phyloP scores from a whole-genome alignment of 2,329 filamentous ascomycete genomes.

The Claviceps paspali region DNA sequence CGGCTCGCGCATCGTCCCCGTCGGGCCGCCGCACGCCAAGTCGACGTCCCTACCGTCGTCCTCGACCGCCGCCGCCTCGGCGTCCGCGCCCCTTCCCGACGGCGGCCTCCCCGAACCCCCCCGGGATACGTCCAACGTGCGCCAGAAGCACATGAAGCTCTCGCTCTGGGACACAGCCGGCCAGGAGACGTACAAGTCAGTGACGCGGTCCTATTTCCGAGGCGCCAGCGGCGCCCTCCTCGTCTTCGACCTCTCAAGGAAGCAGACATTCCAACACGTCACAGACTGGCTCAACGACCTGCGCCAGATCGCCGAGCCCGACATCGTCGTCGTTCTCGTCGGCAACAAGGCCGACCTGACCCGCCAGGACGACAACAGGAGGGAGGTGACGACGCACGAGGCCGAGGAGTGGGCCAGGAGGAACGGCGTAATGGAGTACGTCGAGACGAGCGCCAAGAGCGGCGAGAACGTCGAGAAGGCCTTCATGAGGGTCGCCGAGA shows the following conservation, averaged over 20 bases:
- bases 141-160: conserved; percentile 76
- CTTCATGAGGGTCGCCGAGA: conserved; percentile 83
- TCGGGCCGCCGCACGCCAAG: conserved; percentile 63
- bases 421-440: conserved; percentile 83
- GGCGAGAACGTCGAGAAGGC: conserved; percentile 88
- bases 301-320: conserved; percentile 84
- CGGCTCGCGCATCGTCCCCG: conserved; percentile 80
- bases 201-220: conserved; percentile 86
- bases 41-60: too few relatives aligned
- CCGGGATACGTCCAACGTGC: conserved; percentile 20
- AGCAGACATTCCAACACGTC: conserved; percentile 71
- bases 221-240: conserved; percentile 59
- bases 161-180: conserved; percentile 92
- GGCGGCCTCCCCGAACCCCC: conserved; percentile 40
- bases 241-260: conserved; percentile 86
- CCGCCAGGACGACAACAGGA: conserved; percentile 39
- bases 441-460: conserved; percentile 92
- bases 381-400: conserved; percentile 69
- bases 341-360: conserved; percentile 86
- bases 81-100: background rate
- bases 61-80: too few relatives aligned
- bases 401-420: conserved; percentile 76
- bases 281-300: conserved; percentile 91
- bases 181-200: conserved; percentile 94
- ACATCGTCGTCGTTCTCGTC: conserved; percentile 86